Conservation (phyloP, 768 basidiomycete genomes). For the Lactarius pseudohatsudake region DNA sequence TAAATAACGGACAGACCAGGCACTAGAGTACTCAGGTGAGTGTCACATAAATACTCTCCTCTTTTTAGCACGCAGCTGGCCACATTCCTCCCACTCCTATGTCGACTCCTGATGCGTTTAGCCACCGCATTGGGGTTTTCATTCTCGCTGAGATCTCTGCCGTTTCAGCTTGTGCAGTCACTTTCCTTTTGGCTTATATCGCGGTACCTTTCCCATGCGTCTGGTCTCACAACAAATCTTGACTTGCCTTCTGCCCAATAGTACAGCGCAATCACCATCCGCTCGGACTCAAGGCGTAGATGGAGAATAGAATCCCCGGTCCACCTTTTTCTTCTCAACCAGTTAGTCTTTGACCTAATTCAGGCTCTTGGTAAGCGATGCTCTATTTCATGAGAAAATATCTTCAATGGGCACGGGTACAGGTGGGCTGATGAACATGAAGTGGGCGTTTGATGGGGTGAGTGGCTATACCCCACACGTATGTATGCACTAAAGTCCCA, state of each 20-base stretch:
- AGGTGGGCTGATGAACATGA: slow-evolving; percentile 42
- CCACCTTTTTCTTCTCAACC: slow-evolving; percentile 35
- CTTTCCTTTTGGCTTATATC: slow-evolving; percentile 32
- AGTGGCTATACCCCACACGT: slow-evolving; percentile 21
- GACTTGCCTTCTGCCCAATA: slow-evolving; percentile 4
- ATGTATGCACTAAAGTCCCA: background rate
- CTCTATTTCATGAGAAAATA: background rate
- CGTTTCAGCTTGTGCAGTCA: slow-evolving; percentile 32
- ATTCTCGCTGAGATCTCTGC: slow-evolving; percentile 33
- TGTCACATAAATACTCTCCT: background rate
- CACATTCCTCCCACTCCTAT: background rate
- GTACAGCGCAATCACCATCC: slow-evolving; percentile 30
- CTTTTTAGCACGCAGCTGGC: background rate
- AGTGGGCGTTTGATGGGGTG: slow-evolving; percentile 39
- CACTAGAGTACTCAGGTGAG: background rate
- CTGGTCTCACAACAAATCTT: background rate
- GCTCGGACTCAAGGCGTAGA: slow-evolving; percentile 19
- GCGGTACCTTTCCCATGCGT: slow-evolving; percentile 24
- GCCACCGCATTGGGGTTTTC: slow-evolving; percentile 31
- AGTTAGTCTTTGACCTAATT: slow-evolving; percentile 34
- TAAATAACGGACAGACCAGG: background rate
- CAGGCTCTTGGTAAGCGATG: slow-evolving; percentile 33
- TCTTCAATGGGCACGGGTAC: slow-evolving; percentile 2
- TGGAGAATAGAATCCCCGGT: slow-evolving; percentile 31
- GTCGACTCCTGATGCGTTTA: slow-evolving; percentile 19